Percentiles rank a stretch among this genome's conserved stretches.
Conservation (phyloP, 2,329 filamentous ascomycete species). For the Ceratocystis huliohia region DNA sequence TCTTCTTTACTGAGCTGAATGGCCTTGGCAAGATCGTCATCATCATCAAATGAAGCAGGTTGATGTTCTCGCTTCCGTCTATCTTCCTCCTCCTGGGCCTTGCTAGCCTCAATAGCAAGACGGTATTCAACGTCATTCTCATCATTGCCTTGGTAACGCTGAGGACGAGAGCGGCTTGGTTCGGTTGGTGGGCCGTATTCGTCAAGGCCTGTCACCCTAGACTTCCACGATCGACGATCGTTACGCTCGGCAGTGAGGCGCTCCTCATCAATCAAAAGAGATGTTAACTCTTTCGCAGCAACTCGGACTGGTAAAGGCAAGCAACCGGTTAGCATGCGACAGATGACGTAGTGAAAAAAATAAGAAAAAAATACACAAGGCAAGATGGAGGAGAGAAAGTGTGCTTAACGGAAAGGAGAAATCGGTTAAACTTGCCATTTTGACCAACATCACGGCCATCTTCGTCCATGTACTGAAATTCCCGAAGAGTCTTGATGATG, state of each 20-base stretch:
- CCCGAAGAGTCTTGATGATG: constrained; percentile 94
- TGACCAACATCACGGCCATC: constrained; percentile 91
- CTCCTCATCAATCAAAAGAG: constrained; percentile 86
- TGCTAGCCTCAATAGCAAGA: constrained; percentile 87
- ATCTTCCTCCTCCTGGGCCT: constrained; percentile 88
- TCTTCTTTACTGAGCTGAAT: constrained; percentile 92
- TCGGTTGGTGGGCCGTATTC: constrained; percentile 49
- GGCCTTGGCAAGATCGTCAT: constrained; percentile 86
- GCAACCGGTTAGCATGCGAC: constrained; percentile 20
- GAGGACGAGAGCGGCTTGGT: constrained; percentile 32
- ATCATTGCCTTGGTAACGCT: constrained; percentile 43
- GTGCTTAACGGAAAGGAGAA: not conserved
- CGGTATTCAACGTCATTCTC: constrained; percentile 86
- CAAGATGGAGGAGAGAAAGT: too few relatives aligned
- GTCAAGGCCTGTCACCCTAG: constrained; percentile 83
- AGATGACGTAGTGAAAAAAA: not conserved
- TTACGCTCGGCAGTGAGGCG: constrained; percentile 77
- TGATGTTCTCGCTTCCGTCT: constrained; percentile 56
- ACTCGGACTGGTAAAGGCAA: constrained; percentile 59
- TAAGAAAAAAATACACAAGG: not conserved
- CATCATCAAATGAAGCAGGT: constrained; percentile 41
- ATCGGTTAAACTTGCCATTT: constrained; percentile 54
- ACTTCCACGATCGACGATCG: constrained; percentile 93
- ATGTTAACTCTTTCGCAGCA: constrained; percentile 88
- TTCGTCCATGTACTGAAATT: constrained; percentile 94